A percentile compares a stretch with the other conserved stretches of the same genome.
phyloP scores from a whole-genome alignment of 192 early-diverging fungal genomes.

The Chytriomyces hyalinus region DNA sequence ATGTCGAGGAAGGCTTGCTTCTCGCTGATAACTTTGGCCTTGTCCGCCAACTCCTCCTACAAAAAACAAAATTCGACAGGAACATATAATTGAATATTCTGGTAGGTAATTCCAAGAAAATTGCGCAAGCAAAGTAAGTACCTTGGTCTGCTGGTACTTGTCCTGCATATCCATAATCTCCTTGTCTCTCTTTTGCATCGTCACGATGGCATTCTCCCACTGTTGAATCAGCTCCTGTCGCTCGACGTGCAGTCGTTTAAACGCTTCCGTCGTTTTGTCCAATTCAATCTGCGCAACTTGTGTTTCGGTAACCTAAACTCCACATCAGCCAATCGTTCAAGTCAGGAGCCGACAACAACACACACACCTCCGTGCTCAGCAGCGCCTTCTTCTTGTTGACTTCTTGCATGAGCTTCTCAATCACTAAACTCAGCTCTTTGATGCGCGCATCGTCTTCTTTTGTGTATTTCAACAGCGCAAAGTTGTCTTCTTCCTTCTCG shows the following conservation, averaged over 20 bases:
- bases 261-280: conserved; percentile 60
- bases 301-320: conserved; percentile 60
- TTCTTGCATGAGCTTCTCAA: conserved; percentile 64
- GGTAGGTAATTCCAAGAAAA: background rate
- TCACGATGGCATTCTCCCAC: conserved; percentile 59
- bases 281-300: conserved; percentile 66
- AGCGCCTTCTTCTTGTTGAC: conserved; percentile 63
- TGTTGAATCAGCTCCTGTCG: conserved; percentile 61
- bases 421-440: conserved; percentile 58
- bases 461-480: conserved; percentile 60
- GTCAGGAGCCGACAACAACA: background rate
- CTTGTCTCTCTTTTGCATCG: conserved; percentile 57
- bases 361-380: conserved; percentile 54
- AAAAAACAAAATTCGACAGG: background rate
- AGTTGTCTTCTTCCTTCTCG: conserved; percentile 68
- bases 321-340: background rate
- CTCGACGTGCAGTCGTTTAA: conserved; percentile 60
- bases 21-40: conserved; percentile 53
- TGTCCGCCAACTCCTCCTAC: conserved; percentile 52
- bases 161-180: conserved; percentile 57
- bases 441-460: conserved; percentile 62
- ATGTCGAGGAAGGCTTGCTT: conserved; percentile 57
- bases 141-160: conserved; percentile 49
- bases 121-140: background rate
- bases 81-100: background rate